Evolutionary conservation across 441 rosid species (phyloP), one percentile per base, ranked within the genome.

Genomic region (Erodium chrysanthum): DNA sequence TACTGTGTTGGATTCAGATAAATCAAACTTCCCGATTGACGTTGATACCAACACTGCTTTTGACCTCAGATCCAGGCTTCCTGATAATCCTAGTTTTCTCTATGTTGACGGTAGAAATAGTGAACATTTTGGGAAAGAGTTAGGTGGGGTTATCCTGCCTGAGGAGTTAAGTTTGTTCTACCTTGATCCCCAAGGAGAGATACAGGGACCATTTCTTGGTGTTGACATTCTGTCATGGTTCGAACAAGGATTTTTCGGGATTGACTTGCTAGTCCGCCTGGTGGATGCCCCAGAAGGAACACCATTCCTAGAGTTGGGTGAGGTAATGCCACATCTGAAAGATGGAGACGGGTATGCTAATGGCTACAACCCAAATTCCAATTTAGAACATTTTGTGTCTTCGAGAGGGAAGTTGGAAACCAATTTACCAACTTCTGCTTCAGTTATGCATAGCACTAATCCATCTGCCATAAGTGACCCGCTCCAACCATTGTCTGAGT

Each of bases 161-260:
- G 92, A 82, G 68, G 88, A 85, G 71, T 73, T 78, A 23, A 75
- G 68, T 75, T 78, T 85, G 69, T 78, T 31, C 75, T 86, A 86
- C 74, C 54, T 82, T 56, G 92, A 87, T 80, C 92, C 92, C 67
- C 89, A 84, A 66, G 86, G 88, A 65, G 78, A 70, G 68, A 73
- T 71, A 54, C 89, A 87, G 75, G 91, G 88, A 61, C 92, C 92
- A 4, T 87, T 84, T 67, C 75, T 75, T 64, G 89, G 80, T 48
- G 71, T 84, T 59, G 83, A 85, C 77, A 79, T 85, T 79, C 76
- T 87, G 46, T 77, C 77, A 29, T 87, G 92, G 89, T 83, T 79
- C 66, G 85, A 83, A 33, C 84, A 87, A 73, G 92, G 89, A 0
- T 85, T 77, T 81, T 86, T 85, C 66, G 92, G 86, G 35, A 71